These are phyloP conservation scores for Metschnikowia dekortorum DNA, from an alignment of 805 yeast genomes.

Conservation along the genomic window DNA sequence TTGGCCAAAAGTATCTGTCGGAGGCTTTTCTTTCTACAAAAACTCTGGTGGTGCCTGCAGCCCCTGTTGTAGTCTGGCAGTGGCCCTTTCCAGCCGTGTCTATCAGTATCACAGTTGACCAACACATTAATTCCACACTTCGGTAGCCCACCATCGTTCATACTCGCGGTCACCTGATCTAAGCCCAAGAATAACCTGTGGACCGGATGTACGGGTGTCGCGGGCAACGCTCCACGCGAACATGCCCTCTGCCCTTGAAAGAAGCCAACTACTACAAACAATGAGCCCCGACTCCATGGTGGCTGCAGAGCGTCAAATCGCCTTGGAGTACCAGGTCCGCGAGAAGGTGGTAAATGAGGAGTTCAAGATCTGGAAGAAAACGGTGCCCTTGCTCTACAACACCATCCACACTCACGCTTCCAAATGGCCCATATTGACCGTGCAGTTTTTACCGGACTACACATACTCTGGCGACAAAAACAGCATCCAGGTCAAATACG, in stretches of 20 bases:
- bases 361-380: slow-evolving; percentile 75
- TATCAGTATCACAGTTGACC: too few relatives aligned
- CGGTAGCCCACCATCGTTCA: too few relatives aligned
- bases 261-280: not conserved
- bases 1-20: too few relatives aligned
- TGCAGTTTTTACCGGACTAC: slow-evolving; percentile 60
- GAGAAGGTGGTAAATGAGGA: slow-evolving; percentile 73
- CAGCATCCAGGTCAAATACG: slow-evolving; percentile 34
- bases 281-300: slow-evolving; percentile 10
- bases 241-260: not conserved
- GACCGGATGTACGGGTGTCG: slow-evolving; percentile 1
- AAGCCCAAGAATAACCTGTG: not conserved
- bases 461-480: slow-evolving; percentile 23
- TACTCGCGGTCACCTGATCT: not conserved
- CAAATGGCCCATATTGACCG: slow-evolving; percentile 67
- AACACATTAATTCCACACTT: too few relatives aligned
- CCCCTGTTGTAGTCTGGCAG: too few relatives aligned
- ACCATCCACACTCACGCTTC: slow-evolving; percentile 64
- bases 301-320: slow-evolving; percentile 33
- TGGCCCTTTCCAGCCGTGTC: too few relatives aligned
- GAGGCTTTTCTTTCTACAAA: too few relatives aligned
- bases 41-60: too few relatives aligned
- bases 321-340: slow-evolving; percentile 46
- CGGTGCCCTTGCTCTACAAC: slow-evolving; percentile 74
- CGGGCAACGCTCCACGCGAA: slow-evolving; percentile 1